These are phyloP conservation scores for Penicillium occitanis DNA, from an alignment of 2,329 filamentous ascomycete species.

Conservation along the genomic window DNA sequence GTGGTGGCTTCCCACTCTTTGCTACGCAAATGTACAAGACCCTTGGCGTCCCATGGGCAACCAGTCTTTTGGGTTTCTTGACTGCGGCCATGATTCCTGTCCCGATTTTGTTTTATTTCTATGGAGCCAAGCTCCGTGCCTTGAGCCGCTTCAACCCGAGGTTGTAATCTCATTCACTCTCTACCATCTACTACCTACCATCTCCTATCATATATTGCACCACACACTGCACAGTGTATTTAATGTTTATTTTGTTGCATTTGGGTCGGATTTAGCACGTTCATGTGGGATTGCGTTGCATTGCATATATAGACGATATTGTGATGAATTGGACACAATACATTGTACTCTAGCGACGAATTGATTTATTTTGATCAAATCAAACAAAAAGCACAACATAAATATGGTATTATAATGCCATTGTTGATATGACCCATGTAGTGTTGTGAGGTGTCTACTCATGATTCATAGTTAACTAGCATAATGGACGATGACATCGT, in stretches of 20 bases:
- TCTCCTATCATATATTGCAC: not conserved
- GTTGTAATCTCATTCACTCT: slow-evolving; percentile 3
- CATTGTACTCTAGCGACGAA: not conserved
- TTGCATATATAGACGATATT: not conserved
- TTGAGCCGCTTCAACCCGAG: slow-evolving; percentile 41
- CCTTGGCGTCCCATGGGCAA: slow-evolving; percentile 43
- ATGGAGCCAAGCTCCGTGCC: slow-evolving; percentile 46
- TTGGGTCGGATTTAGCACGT: not conserved
- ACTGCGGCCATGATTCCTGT: slow-evolving; percentile 46
- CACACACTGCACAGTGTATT: not conserved
- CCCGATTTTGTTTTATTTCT: slow-evolving; percentile 51
- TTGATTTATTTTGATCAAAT: not conserved
- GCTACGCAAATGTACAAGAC: slow-evolving; percentile 41
- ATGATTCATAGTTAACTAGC: no score
- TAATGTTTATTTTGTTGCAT: not conserved
- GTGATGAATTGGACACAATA: not conserved
- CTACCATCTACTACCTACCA: no score
- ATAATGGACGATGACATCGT: not conserved
- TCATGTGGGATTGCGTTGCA: not conserved
- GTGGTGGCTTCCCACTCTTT: slow-evolving; percentile 38
- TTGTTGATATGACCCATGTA: not conserved
- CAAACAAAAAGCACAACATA: not conserved
- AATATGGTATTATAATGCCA: not conserved
- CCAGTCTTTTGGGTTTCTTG: slow-evolving; percentile 41
- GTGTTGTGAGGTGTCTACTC: not conserved